Evolutionary conservation across 768 basidiomycete genomes (phyloP).

Genomic region (Boletellus sp.): DNA sequence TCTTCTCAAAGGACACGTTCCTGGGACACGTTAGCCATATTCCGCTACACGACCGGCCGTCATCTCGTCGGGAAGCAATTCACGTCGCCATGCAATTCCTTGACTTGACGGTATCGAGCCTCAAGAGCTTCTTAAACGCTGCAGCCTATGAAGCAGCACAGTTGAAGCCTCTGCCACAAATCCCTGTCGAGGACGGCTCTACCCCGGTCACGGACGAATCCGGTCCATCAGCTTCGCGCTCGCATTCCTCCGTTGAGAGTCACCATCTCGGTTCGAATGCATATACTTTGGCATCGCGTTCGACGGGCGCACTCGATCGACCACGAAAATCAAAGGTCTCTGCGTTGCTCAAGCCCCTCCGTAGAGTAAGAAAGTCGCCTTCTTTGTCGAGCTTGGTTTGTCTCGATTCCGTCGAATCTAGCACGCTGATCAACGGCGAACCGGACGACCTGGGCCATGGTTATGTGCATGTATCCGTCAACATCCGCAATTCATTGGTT

Average conservation of each 20-base stretch:
- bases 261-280: not conserved
- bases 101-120: slow-evolving; percentile 29
- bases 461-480: slow-evolving; percentile 25
- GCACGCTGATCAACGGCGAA: slow-evolving; percentile 19
- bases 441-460: slow-evolving; percentile 10
- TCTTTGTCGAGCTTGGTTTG: slow-evolving; percentile 3
- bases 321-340: slow-evolving; percentile 11
- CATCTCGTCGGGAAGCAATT: slow-evolving; percentile 11
- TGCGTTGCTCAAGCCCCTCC: slow-evolving; percentile 17
- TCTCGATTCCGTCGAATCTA: slow-evolving; percentile 12
- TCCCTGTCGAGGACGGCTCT: slow-evolving; percentile 11
- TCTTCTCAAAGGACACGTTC: slow-evolving; percentile 22
- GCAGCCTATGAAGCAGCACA: slow-evolving; percentile 30
- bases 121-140: slow-evolving; percentile 31
- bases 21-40: slow-evolving; percentile 17
- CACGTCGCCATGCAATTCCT: slow-evolving; percentile 23
- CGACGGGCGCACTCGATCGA: slow-evolving; percentile 2
- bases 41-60: not conserved
- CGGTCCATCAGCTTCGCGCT: not conserved
- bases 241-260: slow-evolving; percentile 6
- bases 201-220: slow-evolving; percentile 1
- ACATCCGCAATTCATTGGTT: slow-evolving; percentile 26
- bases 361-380: slow-evolving; percentile 4
- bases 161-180: slow-evolving; percentile 24
- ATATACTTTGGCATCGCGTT: not conserved